Percentiles rank a stretch among this genome's conserved stretches.
These are phyloP conservation scores for Sphagnum magellanicum DNA, from an alignment of 228 moss, liverwort and hornwort species.

Conservation along the genomic window DNA sequence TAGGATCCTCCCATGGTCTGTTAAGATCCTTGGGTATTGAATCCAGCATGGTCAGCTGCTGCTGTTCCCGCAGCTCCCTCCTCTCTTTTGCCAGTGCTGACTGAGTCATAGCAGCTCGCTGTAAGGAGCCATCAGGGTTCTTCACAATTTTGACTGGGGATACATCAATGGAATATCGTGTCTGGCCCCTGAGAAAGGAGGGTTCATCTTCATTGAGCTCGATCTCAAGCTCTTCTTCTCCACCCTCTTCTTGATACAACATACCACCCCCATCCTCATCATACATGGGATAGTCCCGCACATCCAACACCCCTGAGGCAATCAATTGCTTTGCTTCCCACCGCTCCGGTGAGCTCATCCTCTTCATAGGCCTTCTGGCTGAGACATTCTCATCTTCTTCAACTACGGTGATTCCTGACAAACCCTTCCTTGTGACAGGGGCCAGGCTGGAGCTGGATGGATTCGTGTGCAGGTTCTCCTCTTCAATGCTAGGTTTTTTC, in stretches of 20 bases:
- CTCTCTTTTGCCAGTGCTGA: constrained; percentile 13
- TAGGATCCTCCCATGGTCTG: constrained; percentile 12
- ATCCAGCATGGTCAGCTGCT: constrained; percentile 8
- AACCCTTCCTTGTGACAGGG: constrained; percentile 42
- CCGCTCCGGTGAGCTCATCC: constrained; percentile 47
- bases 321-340: constrained; percentile 57
- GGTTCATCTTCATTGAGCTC: constrained; percentile 54
- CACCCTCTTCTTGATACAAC: constrained; percentile 56
- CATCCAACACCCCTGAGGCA: constrained; percentile 38
- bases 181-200: constrained; percentile 47
- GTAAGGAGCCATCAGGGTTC: constrained; percentile 56
- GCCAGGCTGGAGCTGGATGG: constrained; percentile 38
- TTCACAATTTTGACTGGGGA: constrained; percentile 62
- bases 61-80: constrained; percentile 8
- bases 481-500: constrained; percentile 28
- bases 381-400: constrained; percentile 38
- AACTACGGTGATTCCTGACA: constrained; percentile 37
- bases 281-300: constrained; percentile 57
- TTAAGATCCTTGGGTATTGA: constrained; percentile 16
- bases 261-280: constrained; percentile 55
- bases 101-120: constrained; percentile 18
- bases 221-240: constrained; percentile 55
- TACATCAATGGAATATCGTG: constrained; percentile 43
- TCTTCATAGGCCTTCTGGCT: constrained; percentile 23
- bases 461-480: constrained; percentile 38